phyloP scores from a whole-genome alignment of 768 basidiomycete genomes.

The Termitomyces bulborhizus region DNA sequence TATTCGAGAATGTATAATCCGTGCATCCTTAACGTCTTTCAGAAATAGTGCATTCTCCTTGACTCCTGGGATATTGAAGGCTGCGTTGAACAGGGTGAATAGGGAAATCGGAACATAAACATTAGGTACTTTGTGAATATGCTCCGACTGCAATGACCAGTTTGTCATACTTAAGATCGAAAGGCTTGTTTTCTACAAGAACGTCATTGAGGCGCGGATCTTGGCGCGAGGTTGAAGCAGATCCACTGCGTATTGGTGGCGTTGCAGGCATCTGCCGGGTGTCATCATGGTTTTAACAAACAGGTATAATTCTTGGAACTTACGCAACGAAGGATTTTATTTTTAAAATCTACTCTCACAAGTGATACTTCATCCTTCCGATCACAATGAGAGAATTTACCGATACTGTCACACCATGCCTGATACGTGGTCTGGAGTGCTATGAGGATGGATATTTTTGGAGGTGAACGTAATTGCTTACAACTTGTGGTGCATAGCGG shows the following conservation, averaged over 20 bases:
- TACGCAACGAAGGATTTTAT: conserved; percentile 8
- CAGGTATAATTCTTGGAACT: background rate
- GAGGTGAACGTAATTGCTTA: background rate
- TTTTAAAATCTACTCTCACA: conserved; percentile 4
- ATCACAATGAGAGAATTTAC: conserved; percentile 22
- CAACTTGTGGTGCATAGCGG: conserved; percentile 10
- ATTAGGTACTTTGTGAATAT: conserved; percentile 65
- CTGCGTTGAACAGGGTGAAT: conserved; percentile 24
- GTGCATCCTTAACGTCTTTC: conserved; percentile 73
- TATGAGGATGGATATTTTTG: background rate
- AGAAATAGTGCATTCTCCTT: conserved; percentile 80
- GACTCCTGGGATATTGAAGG: conserved; percentile 68
- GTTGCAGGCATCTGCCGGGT: conserved; percentile 8
- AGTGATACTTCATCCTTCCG: background rate
- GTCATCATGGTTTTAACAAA: background rate
- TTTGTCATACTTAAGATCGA: conserved; percentile 69
- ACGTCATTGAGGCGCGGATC: conserved; percentile 1
- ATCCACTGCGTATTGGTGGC: background rate
- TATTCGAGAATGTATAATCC: conserved; percentile 62
- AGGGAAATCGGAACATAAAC: background rate
- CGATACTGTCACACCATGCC: conserved; percentile 73
- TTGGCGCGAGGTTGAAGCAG: background rate
- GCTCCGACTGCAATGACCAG: conserved; percentile 82
- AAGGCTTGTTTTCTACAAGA: conserved; percentile 35
- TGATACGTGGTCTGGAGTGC: conserved; percentile 50